Evolutionary conservation across 192 early-diverging fungal genomes (phyloP), one percentile per base, ranked within the genome.

Genomic region (Umbelopsis vinacea): DNA sequence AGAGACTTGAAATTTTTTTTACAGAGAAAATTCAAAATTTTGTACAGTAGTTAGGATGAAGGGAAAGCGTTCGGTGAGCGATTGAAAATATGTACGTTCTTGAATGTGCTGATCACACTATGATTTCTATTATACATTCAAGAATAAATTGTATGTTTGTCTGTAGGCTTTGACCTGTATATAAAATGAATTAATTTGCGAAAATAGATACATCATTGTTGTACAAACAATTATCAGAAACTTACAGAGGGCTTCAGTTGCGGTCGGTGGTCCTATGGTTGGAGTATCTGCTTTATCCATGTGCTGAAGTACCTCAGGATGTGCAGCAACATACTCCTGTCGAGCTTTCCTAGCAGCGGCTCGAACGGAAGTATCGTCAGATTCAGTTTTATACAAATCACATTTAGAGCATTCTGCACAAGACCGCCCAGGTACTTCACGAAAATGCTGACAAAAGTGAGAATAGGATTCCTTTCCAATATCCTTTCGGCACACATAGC

Each of bases 391-490:
- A 75, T 87, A 89, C 50, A 89, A 74, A 70, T 89, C 87, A 69
- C 88, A 89, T 46, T 79, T 81, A 15, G 72, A 71, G 52, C 88
- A 89, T 66, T 87, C 72, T 3, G 45, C 68, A 46, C 88, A 89
- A 60, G 71, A 68, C n/a, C 67, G 68, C 26, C 85, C 86, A 2
- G 86, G 82, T 55, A 81, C 67, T 4, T 77, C 55, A 37, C 88
- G 82, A 68, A 88, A 88, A 74, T 89, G 88, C 69, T 87, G 76
- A 75, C 88, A 89, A 66, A 88, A 89, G 70, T 89, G 88, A 11
- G 70, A 33, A 74, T 89, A 89, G 2, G 81, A 82, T 54, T 85
- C 87, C 73, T 76, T 50, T 5, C 78, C 63, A 67, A 89, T 86
- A 57, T 89, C 85, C 55, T 87, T 83, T 70, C 88, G 75, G 70